A percentile compares a stretch with the other conserved stretches of the same genome.
phyloP scores from a whole-genome alignment of 768 basidiomycete genomes.

The Xanthoconium purpureum region DNA sequence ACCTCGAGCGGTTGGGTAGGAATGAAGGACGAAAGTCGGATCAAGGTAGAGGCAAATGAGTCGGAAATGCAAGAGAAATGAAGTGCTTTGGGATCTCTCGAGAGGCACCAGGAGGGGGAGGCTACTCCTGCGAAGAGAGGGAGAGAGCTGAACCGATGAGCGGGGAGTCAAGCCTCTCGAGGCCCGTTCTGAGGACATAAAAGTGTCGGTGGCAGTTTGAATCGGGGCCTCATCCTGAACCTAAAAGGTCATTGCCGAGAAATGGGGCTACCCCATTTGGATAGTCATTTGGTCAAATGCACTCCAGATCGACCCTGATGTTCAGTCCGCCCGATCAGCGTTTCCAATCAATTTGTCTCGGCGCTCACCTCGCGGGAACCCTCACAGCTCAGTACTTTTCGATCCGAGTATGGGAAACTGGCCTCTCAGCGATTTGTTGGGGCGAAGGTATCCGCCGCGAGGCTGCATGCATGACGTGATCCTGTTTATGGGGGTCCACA shows the following conservation, averaged over 20 bases:
- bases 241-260: not conserved
- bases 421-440: no score
- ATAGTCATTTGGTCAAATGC: not conserved
- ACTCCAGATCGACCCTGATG: not conserved
- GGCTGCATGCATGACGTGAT: no score
- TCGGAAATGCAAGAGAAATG: not conserved
- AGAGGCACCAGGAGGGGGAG: not conserved
- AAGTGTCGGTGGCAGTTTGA: not conserved
- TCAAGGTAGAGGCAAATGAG: not conserved
- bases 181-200: not conserved
- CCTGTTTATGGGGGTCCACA: no score
- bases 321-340: not conserved
- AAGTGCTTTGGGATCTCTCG: not conserved
- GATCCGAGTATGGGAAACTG: no score
- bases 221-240: not conserved
- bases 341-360: not conserved
- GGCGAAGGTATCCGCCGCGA: no score
- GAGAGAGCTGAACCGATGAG: not conserved
- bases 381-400: no score
- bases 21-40: conserved; percentile 3
- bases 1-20: not conserved
- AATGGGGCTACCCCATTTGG: not conserved
- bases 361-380: not conserved
- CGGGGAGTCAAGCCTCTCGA: not conserved
- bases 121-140: not conserved